Conservation (phyloP, 2,329 filamentous ascomycete genomes). For the Exserohilum rostratum region DNA sequence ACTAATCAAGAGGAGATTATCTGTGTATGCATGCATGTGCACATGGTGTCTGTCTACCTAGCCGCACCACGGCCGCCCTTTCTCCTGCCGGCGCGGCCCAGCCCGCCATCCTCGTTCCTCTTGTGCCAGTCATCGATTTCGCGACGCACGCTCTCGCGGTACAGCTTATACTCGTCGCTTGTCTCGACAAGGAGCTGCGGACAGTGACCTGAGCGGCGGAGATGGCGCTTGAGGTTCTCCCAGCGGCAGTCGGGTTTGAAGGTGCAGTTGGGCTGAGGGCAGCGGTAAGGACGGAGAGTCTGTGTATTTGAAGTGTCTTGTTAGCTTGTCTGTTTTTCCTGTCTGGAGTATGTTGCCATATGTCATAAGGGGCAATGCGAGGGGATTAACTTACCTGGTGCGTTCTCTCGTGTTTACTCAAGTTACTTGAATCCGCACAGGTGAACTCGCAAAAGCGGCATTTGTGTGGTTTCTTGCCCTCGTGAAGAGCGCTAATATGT, state of each 20-base stretch:
- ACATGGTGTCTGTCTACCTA: neutral
- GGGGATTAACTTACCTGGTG: slow-evolving; percentile 34
- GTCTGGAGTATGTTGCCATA: neutral
- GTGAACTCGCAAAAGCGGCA: slow-evolving; percentile 49
- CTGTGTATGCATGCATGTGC: neutral
- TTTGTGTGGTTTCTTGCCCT: slow-evolving; percentile 46
- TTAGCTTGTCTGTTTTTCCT: slow-evolving; percentile 4
- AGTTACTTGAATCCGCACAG: slow-evolving; percentile 46
- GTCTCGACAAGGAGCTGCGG: slow-evolving; percentile 42
- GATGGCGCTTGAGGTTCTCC: slow-evolving; percentile 49
- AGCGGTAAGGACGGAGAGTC: slow-evolving; percentile 46
- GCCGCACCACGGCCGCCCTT: slow-evolving; percentile 27
- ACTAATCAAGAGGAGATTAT: neutral
- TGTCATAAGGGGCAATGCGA: too few species aligned
- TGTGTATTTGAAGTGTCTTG: slow-evolving; percentile 13
- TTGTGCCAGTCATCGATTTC: slow-evolving; percentile 45
- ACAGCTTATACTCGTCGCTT: slow-evolving; percentile 42
- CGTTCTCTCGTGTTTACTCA: slow-evolving; percentile 48
- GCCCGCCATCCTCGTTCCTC: slow-evolving; percentile 32
- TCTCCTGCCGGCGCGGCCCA: slow-evolving; percentile 25
- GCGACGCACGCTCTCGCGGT: slow-evolving; percentile 38
- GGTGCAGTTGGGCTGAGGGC: slow-evolving; percentile 45
- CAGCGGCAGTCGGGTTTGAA: slow-evolving; percentile 49
- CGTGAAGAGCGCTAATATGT: slow-evolving; percentile 46
- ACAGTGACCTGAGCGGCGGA: slow-evolving; percentile 46